phyloP scores from a whole-genome alignment of 805 yeast genomes.

The Kluyveromyces wickerhamii region DNA sequence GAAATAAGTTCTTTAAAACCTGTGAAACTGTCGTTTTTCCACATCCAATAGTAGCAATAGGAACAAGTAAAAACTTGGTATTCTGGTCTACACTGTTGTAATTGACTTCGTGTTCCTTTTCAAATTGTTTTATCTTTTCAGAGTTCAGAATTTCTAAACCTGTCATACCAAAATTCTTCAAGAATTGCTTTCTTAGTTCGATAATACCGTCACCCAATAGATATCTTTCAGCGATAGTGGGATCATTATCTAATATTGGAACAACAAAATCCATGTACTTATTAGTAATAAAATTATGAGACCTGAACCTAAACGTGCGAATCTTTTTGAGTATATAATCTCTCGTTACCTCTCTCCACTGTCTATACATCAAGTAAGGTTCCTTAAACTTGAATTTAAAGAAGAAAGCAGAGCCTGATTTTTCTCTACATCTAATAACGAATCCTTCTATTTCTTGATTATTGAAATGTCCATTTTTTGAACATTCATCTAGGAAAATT shows the following conservation, averaged over 20 bases:
- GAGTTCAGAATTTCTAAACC: constrained; percentile 53
- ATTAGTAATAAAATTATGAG: constrained; percentile 53
- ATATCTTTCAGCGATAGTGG: constrained; percentile 39
- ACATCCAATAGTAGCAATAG: constrained; percentile 88
- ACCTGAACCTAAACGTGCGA: constrained; percentile 34
- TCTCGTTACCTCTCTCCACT: constrained; percentile 81
- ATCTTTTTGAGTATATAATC: constrained; percentile 35
- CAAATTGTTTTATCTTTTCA: constrained; percentile 33
- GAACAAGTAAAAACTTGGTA: constrained; percentile 58
- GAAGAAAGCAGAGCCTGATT: constrained; percentile 38
- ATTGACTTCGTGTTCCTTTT: constrained; percentile 33
- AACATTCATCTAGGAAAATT: constrained; percentile 45
- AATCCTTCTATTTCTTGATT: constrained; percentile 84
- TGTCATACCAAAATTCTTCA: constrained; percentile 42
- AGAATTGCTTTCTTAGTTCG: constrained; percentile 56
- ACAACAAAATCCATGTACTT: constrained; percentile 63
- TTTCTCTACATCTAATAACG: constrained; percentile 61
- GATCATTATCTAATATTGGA: constrained; percentile 44
- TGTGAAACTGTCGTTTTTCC: constrained; percentile 84
- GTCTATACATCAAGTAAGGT: constrained; percentile 86
- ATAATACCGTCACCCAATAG: constrained; percentile 63
- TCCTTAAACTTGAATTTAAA: constrained; percentile 94
- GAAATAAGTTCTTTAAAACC: constrained; percentile 48
- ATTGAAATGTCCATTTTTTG: constrained; percentile 61
- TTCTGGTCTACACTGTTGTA: constrained; percentile 29